A percentile compares a stretch with the other conserved stretches of the same genome.
Conservation (phyloP, 805 yeast species). For the Wickerhamiella slavikovae region DNA sequence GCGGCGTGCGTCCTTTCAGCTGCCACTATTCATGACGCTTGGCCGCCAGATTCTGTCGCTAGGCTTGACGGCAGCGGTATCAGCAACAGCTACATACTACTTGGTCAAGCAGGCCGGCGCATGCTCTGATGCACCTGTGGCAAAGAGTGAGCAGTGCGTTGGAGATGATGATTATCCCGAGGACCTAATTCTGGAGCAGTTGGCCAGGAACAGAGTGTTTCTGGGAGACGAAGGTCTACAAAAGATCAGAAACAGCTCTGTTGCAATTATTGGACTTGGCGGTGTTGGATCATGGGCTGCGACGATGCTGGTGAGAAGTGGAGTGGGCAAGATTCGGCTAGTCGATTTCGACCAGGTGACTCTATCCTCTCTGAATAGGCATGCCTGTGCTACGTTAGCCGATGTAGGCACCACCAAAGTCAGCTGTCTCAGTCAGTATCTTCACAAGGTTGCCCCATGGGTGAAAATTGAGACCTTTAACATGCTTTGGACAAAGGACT, state of each 20-base stretch:
- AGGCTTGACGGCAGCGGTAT: too few species aligned
- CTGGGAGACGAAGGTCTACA: slow-evolving; percentile 69
- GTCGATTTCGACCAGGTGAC: slow-evolving; percentile 95
- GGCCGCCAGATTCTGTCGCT: too few species aligned
- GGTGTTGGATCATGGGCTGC: slow-evolving; percentile 98
- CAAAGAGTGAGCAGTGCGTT: too few species aligned
- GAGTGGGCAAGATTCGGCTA: slow-evolving; percentile 56
- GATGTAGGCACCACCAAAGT: slow-evolving; percentile 93
- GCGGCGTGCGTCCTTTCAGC: too few species aligned
- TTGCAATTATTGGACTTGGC: slow-evolving; percentile 83
- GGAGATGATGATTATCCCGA: too few species aligned
- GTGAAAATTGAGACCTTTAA: slow-evolving; percentile 56
- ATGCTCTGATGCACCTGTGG: too few species aligned
- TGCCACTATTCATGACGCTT: too few species aligned
- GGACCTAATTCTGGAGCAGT: too few species aligned
- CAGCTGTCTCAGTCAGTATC: slow-evolving; percentile 47
- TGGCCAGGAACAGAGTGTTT: slow-evolving; percentile 86
- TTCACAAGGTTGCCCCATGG: slow-evolving; percentile 82
- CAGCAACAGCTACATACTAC: too few species aligned
- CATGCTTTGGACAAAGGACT: slow-evolving; percentile 52
- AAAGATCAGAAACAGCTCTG: slow-evolving; percentile 44
- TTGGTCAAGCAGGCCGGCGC: too few species aligned
- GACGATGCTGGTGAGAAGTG: slow-evolving; percentile 80
- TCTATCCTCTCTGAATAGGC: slow-evolving; percentile 76
- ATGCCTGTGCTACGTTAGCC: slow-evolving; percentile 73